Conservation (phyloP, 2,329 filamentous ascomycete species). For the Neophaeococcomyces mojaviensis region DNA sequence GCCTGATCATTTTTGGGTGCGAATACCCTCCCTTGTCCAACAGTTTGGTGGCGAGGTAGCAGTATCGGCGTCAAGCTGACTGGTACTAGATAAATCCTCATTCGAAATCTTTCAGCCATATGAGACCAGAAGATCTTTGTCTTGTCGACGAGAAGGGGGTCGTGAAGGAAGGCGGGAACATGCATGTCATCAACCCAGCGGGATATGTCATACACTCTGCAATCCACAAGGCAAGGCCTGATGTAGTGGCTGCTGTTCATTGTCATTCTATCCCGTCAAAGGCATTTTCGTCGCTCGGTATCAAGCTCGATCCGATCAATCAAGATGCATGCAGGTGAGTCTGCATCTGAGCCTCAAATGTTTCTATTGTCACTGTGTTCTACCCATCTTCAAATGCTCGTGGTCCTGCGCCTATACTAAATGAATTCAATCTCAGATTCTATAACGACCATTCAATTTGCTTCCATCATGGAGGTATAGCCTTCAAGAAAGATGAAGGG, state of each 20-base stretch:
- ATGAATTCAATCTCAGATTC: slow-evolving; percentile 20
- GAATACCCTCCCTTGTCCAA: no score
- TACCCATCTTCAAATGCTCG: no score
- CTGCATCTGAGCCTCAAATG: slow-evolving; percentile 25
- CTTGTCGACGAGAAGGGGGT: slow-evolving; percentile 34
- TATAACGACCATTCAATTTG: slow-evolving; percentile 33
- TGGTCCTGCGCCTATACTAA: no score
- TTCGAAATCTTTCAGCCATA: slow-evolving; percentile 32
- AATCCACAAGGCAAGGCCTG: slow-evolving; percentile 53
- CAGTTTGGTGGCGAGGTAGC: no score
- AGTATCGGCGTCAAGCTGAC: slow-evolving; percentile 34
- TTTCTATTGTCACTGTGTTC: no score
- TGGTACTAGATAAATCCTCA: slow-evolving; percentile 16
- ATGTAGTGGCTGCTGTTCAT: slow-evolving; percentile 52
- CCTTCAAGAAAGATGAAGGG: slow-evolving; percentile 34
- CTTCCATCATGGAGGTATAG: slow-evolving; percentile 34
- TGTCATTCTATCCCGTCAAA: slow-evolving; percentile 53
- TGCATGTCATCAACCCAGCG: slow-evolving; percentile 35
- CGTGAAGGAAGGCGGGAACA: slow-evolving; percentile 34
- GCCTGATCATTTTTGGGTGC: slow-evolving; percentile 27
- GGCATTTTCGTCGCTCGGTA: slow-evolving; percentile 56
- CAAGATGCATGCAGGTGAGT: slow-evolving; percentile 44
- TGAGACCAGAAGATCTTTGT: slow-evolving; percentile 34
- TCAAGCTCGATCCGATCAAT: slow-evolving; percentile 50
- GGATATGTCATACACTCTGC: slow-evolving; percentile 56